Evolutionary conservation across 441 rosid species (phyloP), one percentile per base, ranked within the genome.

Genomic region (Erodium chrysanthum): DNA sequence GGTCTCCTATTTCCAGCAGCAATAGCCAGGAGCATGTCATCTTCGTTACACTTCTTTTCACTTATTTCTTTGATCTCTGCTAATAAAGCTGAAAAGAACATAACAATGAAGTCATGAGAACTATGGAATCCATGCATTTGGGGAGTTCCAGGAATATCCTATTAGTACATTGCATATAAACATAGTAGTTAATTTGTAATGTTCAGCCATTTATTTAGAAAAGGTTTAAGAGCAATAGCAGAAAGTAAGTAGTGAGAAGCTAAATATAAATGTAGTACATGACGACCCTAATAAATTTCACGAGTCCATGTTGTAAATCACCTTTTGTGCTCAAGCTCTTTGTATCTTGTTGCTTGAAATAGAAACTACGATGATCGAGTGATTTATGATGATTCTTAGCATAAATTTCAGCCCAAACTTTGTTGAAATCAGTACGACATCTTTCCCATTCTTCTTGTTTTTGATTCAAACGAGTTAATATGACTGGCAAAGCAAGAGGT

Each of bases 381-480:
- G 98, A 95, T 76, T 90, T 90, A 73, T 95, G 93, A 79, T 95
- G 88, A 78, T 95, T 95, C 82, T 92, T 95, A 37, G 95, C 72
- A 76, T 92, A 92, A 69, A 95, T 88, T 72, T 92, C 97, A 71
- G 97, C 92, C 99, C 99, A 95, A 68, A 95, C 97, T 84, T 95
- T 92, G 82, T 88, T 90, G 68, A 92, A 92, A 76, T 95, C 99
- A 72, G 92, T 66, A 61, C 96, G 99, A 75, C 99, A 92, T 76
- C 74, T 88, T 48, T 84, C 84, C 99, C 98, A 95, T 77, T 95
- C 98, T 77, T 92, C 98, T 82, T 92, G 97, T 81, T 92, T 95
- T 84, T 95, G 98, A 84, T 95, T 95, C 83, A 95, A 76, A 65
- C 99, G 97, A 61, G 88, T 92, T 77, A 95, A 81, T 80, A 95